A percentile compares a stretch with the other conserved stretches of the same genome.
phyloP scores from a whole-genome alignment of 768 basidiomycete genomes.

The Brasilioporus rufonigricans region DNA sequence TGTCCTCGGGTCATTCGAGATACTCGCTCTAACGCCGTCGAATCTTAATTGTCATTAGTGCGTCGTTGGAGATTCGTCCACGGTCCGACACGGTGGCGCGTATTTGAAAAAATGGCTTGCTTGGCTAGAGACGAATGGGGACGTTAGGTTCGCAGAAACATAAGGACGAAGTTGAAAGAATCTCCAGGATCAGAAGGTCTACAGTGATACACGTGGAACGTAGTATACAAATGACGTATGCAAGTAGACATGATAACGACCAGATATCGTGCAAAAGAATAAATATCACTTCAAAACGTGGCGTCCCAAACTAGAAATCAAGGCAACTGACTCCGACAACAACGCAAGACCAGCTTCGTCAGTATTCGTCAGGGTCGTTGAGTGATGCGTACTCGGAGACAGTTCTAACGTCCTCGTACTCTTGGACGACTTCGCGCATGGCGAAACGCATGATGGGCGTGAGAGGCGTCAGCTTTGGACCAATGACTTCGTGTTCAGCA shows the following conservation, averaged over 20 bases:
- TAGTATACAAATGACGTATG: conserved; percentile 8
- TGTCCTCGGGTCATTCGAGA: conserved; percentile 7
- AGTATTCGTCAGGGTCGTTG: conserved; percentile 69
- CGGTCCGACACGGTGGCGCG: conserved; percentile 77
- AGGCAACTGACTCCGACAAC: not conserved
- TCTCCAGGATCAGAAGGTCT: not conserved
- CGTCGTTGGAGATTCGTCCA: conserved; percentile 91
- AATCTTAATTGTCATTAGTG: conserved; percentile 48
- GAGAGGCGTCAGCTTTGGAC: conserved; percentile 72
- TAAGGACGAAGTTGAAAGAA: not conserved
- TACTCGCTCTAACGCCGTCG: not conserved
- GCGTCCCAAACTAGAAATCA: not conserved
- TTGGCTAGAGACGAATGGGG: conserved; percentile 89
- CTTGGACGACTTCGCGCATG: conserved; percentile 80
- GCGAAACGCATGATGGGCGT: conserved; percentile 83
- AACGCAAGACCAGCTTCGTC: conserved; percentile 13
- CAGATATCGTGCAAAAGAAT: conserved; percentile 4
- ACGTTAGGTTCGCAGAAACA: conserved; percentile 80
- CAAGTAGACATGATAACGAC: not conserved
- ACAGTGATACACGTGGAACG: not conserved
- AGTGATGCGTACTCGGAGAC: conserved; percentile 79
- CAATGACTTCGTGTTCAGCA: conserved; percentile 56
- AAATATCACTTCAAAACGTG: conserved; percentile 4
- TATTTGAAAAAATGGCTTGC: conserved; percentile 89
- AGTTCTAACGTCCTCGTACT: conserved; percentile 75